phyloP scores from a whole-genome alignment of 2,329 filamentous ascomycete species.

The Clathrospora elynae region DNA sequence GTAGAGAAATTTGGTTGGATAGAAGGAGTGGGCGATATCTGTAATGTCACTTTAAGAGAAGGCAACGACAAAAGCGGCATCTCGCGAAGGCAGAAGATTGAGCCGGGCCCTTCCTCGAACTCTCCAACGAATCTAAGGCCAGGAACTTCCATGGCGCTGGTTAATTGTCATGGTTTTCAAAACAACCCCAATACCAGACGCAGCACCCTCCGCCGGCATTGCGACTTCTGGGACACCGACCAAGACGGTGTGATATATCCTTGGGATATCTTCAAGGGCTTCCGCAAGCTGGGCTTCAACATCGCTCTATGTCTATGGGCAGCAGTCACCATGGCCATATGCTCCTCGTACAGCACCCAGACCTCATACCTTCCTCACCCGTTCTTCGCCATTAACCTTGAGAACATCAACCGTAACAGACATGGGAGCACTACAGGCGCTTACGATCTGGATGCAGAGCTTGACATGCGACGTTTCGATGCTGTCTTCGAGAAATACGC shows the following conservation, averaged over 20 bases:
- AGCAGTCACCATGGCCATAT: constrained; percentile 21
- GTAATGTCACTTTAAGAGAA: background rate
- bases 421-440: constrained; percentile 26
- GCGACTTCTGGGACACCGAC: constrained; percentile 26
- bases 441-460: constrained; percentile 23
- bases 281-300: constrained; percentile 22
- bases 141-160: background rate
- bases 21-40: constrained; percentile 12
- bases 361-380: constrained; percentile 20
- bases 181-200: constrained; percentile 6
- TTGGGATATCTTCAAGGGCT: constrained; percentile 26
- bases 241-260: constrained; percentile 22
- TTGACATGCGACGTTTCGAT: constrained; percentile 23
- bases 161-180: background rate
- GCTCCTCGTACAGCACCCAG: constrained; percentile 22
- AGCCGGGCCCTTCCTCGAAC: background rate
- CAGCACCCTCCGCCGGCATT: constrained; percentile 21
- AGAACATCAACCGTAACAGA: constrained; percentile 21
- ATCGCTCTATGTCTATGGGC: constrained; percentile 22
- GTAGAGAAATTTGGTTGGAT: constrained; percentile 6
- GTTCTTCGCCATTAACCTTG: constrained; percentile 23
- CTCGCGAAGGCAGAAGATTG: background rate
- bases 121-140: background rate
- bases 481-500: constrained; percentile 25
- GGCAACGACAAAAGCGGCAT: background rate